These are phyloP conservation scores for Claviceps capensis DNA, from an alignment of 2,329 filamentous ascomycete species.

Conservation along the genomic window DNA sequence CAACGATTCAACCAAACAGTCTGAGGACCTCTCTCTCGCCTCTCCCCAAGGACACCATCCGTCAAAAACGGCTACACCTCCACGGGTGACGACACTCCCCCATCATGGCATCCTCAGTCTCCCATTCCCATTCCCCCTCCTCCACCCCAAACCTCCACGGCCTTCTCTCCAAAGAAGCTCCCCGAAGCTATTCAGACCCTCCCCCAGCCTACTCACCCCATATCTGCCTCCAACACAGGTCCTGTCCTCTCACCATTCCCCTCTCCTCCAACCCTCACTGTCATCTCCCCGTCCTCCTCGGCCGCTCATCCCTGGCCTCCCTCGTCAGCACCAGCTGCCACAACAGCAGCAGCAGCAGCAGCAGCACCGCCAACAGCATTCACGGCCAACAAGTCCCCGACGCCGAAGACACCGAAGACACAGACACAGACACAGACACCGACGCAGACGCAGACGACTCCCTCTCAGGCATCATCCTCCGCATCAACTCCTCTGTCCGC, in stretches of 20 bases:
- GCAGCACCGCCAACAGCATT: not conserved
- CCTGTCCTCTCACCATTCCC: not conserved
- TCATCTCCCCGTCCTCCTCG: not conserved
- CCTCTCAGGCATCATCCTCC: conserved; percentile 27
- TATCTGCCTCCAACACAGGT: conserved; percentile 4
- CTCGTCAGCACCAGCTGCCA: not conserved
- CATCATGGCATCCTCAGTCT: too few species aligned
- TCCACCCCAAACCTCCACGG: not conserved
- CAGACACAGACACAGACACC: not conserved
- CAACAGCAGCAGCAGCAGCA: not conserved
- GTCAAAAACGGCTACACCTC: too few species aligned
- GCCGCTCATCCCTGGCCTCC: not conserved
- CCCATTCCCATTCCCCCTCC: not conserved
- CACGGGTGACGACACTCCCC: too few species aligned
- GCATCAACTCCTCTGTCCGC: conserved; percentile 33
- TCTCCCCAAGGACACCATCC: too few species aligned
- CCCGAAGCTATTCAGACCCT: conserved; percentile 10
- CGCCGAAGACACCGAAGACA: not conserved
- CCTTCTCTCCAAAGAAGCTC: conserved; percentile 4
- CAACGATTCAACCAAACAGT: too few species aligned
- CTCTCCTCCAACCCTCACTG: not conserved
- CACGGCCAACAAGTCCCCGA: not conserved
- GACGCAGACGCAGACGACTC: not conserved
- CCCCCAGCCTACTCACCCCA: conserved; percentile 19
- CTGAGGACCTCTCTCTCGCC: too few species aligned